phyloP scores from a whole-genome alignment of 306 rosid genomes.

The Dryas alaskensis region DNA sequence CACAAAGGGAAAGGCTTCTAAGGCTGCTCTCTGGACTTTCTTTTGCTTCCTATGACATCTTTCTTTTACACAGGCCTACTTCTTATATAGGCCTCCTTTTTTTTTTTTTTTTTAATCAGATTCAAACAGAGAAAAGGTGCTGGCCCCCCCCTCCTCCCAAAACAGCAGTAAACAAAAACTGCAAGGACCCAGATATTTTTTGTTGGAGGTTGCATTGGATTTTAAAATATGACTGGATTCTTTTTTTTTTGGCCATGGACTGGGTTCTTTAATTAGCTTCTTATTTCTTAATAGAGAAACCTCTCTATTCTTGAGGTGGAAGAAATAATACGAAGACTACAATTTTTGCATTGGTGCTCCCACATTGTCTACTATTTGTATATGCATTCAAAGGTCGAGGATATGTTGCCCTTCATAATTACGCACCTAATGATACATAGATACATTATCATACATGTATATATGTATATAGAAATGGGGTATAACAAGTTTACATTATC shows the following conservation, averaged over 20 bases:
- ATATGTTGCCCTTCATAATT: not conserved
- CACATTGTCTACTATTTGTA: not conserved
- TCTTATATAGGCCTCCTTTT: constrained; percentile 45
- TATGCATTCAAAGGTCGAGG: not conserved
- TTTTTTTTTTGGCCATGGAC: not conserved
- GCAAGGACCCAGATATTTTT: constrained; percentile 7
- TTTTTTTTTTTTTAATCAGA: not conserved
- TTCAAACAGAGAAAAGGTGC: constrained; percentile 43
- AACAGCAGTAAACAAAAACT: constrained; percentile 24
- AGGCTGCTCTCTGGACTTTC: constrained; percentile 34
- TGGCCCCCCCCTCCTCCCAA: constrained; percentile 47
- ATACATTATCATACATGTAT: too few species aligned
- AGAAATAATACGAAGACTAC: not conserved
- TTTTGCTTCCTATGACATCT: constrained; percentile 34
- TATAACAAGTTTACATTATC: too few species aligned
- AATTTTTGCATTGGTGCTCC: constrained; percentile 8
- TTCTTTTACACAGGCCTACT: constrained; percentile 30
- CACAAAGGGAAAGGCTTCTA: constrained; percentile 26
- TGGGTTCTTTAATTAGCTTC: not conserved
- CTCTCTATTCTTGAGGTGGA: constrained; percentile 14
- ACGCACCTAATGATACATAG: not conserved
- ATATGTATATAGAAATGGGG: too few species aligned
- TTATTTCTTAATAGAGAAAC: not conserved
- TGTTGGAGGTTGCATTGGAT: not conserved
- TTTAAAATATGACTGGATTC: not conserved